phyloP scores from a whole-genome alignment of 768 basidiomycete species.

The Calocera viscosa region DNA sequence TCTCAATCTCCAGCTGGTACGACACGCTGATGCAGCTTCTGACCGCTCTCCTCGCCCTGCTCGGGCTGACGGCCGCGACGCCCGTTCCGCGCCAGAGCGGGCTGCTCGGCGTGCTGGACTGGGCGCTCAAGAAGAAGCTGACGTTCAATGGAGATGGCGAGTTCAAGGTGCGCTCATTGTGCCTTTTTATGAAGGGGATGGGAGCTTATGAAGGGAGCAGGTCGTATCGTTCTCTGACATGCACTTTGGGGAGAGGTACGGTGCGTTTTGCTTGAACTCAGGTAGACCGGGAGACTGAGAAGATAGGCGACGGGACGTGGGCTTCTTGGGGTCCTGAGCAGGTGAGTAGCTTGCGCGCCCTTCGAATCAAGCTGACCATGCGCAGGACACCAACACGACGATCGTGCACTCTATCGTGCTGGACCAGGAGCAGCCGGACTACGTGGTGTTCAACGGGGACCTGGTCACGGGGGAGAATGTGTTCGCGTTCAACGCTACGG shows the following conservation, averaged over 20 bases:
- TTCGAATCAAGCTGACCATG: not conserved
- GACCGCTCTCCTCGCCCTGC: not conserved
- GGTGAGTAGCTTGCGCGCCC: not conserved
- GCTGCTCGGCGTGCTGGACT: not conserved
- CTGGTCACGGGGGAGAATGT: conserved; percentile 52
- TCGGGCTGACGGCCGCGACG: not conserved
- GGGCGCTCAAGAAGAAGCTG: not conserved
- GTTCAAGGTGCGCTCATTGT: not conserved
- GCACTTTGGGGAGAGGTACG: conserved; percentile 68
- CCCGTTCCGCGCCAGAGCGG: not conserved
- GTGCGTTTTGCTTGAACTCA: conserved; percentile 35
- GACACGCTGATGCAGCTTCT: not conserved
- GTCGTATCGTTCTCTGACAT: conserved; percentile 62
- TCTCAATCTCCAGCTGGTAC: not conserved
- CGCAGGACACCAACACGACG: not conserved
- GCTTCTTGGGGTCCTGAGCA: not conserved
- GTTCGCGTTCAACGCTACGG: conserved; percentile 40
- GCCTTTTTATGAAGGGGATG: not conserved
- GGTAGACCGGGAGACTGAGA: not conserved
- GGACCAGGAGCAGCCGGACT: not conserved
- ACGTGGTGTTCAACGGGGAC: conserved; percentile 52
- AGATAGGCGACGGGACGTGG: not conserved
- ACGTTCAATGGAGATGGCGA: not conserved
- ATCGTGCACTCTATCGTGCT: not conserved
- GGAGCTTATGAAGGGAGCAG: conserved; percentile 21